A percentile compares a stretch with the other conserved stretches of the same genome.
These are phyloP conservation scores for Combretum micranthum DNA, from an alignment of 345 rosid genomes.

Conservation along the genomic window DNA sequence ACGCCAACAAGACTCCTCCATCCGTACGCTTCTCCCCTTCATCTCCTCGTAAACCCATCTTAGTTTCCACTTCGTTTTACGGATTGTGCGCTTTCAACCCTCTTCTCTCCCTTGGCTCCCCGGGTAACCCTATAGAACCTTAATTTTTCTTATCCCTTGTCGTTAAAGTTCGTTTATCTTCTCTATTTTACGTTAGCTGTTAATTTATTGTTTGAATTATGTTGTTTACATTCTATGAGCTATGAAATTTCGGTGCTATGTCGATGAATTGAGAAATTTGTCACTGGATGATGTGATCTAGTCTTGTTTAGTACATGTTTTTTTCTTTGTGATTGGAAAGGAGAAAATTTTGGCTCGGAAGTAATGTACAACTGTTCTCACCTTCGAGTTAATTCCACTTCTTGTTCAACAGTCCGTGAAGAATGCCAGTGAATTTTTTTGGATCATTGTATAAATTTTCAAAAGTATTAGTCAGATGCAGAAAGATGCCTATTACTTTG, in stretches of 20 bases:
- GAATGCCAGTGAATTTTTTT: no score
- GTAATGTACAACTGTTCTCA: background rate
- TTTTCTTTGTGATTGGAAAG: background rate
- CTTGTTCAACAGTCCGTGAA: no score
- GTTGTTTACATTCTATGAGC: no score
- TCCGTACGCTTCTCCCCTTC: constrained; percentile 29
- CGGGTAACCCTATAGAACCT: constrained; percentile 34
- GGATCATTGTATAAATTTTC: no score
- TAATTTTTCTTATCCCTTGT: background rate
- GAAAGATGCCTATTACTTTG: no score
- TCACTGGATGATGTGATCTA: no score
- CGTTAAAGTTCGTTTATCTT: background rate
- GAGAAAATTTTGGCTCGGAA: background rate
- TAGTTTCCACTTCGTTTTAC: constrained; percentile 33
- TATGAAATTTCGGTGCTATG: no score
- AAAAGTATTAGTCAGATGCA: no score
- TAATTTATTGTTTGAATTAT: no score
- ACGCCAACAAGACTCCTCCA: constrained; percentile 10
- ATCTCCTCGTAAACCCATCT: constrained; percentile 19
- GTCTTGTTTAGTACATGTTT: no score
- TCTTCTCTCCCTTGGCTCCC: constrained; percentile 39
- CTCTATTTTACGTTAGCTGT: no score
- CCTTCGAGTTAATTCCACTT: background rate
- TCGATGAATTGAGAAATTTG: no score
- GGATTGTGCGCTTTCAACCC: constrained; percentile 47